A percentile compares a stretch with the other conserved stretches of the same genome.
phyloP scores from a whole-genome alignment of 768 basidiomycete genomes.

The Auriscalpium microsporum region DNA sequence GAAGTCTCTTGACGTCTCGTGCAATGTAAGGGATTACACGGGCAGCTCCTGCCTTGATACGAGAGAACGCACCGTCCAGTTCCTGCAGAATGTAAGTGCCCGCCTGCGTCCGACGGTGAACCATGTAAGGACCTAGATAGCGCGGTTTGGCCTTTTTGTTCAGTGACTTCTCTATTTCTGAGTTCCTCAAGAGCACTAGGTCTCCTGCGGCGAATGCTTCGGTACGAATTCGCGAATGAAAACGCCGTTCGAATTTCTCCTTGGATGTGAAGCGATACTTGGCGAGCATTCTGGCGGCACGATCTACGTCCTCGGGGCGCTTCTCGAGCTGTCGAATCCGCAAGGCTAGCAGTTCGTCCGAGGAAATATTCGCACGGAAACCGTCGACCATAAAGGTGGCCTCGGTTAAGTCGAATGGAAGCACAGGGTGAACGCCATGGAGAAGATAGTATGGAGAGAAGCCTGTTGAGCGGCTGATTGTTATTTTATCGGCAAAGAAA shows the following conservation, averaged over 20 bases:
- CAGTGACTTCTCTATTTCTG: conserved; percentile 21
- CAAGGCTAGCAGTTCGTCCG: conserved; percentile 17
- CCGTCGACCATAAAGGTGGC: conserved; percentile 24
- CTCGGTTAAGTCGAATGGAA: conserved; percentile 26
- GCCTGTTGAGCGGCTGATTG: conserved; percentile 15
- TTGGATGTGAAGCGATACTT: conserved; percentile 15
- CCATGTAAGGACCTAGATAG: conserved; percentile 32
- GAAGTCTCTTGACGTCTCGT: not conserved
- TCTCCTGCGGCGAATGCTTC: conserved; percentile 23
- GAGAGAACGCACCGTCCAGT: conserved; percentile 12
- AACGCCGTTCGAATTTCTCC: conserved; percentile 20
- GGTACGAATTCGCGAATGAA: conserved; percentile 12
- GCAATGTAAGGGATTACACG: conserved; percentile 3
- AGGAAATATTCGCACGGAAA: conserved; percentile 8
- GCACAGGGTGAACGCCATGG: conserved; percentile 22
- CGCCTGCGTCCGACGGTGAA: conserved; percentile 19
- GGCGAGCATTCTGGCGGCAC: conserved; percentile 12
- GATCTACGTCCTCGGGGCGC: conserved; percentile 15
- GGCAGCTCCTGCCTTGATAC: conserved; percentile 7
- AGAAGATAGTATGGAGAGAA: conserved; percentile 19
- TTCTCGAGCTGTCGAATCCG: conserved; percentile 21
- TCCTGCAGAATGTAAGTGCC: conserved; percentile 12
- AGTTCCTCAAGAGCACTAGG: conserved; percentile 30
- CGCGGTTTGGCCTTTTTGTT: conserved; percentile 23
- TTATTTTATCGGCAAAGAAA: conserved; percentile 20